phyloP scores from a whole-genome alignment of 1,284 basidiomycete species.

The Austroboletus novae-zelandiae region DNA sequence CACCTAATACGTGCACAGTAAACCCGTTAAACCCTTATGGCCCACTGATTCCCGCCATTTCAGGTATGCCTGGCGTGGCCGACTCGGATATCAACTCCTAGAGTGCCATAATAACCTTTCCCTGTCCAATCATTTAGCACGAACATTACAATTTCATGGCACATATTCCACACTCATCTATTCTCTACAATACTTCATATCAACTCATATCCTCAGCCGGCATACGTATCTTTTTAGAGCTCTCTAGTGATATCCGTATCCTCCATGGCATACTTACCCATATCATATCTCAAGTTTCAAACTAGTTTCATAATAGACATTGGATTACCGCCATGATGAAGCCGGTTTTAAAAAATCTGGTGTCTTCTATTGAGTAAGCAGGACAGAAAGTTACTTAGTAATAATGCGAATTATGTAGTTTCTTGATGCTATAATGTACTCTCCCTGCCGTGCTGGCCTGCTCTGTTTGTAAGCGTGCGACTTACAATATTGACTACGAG shows the following conservation, averaged over 20 bases:
- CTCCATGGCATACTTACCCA: conserved; percentile 15
- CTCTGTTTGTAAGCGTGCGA: conserved; percentile 58
- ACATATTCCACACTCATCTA: conserved; percentile 19
- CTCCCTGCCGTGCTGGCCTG: conserved; percentile 33
- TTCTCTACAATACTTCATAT: conserved; percentile 5
- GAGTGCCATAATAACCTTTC: conserved; percentile 4
- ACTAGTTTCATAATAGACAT: conserved; percentile 19
- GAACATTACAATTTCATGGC: conserved; percentile 15
- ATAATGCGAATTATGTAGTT: background rate
- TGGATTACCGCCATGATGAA: conserved; percentile 6
- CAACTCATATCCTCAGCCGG: conserved; percentile 8
- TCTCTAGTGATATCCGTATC: conserved; percentile 17
- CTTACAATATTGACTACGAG: conserved; percentile 70
- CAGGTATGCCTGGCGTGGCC: conserved; percentile 15
- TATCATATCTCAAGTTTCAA: conserved; percentile 4
- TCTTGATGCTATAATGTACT: conserved; percentile 8
- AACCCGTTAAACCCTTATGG: conserved; percentile 9
- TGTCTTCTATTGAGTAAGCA: conserved; percentile 7
- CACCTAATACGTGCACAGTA: conserved; percentile 7
- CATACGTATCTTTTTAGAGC: conserved; percentile 21
- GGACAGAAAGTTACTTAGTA: background rate
- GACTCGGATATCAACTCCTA: conserved; percentile 8
- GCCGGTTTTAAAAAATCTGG: background rate
- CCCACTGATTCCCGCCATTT: conserved; percentile 9
- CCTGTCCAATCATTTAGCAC: background rate